Percentiles rank a stretch among this genome's conserved stretches.
Evolutionary conservation across 495 filamentous ascomycete genomes (phyloP).

Genomic region (Trichodelitschia bisporula): DNA sequence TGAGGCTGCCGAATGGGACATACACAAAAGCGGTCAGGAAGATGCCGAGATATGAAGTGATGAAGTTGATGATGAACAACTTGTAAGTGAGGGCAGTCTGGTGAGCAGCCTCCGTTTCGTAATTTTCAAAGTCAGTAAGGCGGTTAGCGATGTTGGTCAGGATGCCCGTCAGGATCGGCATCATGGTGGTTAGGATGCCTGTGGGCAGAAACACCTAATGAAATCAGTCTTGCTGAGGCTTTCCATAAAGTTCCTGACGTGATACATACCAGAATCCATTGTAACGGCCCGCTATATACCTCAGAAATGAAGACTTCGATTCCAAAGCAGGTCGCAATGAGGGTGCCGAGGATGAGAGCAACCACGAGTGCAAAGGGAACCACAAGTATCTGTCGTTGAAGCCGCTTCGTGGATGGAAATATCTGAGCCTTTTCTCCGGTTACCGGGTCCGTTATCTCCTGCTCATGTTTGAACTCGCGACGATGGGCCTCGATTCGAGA

Average conservation of each 20-base stretch:
- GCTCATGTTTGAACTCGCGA: slow-evolving; percentile 56
- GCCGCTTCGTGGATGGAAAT: slow-evolving; percentile 54
- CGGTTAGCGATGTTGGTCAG: slow-evolving; percentile 53
- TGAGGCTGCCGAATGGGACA: slow-evolving; percentile 67
- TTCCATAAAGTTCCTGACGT: background rate
- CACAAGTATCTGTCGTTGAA: slow-evolving; percentile 59
- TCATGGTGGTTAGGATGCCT: slow-evolving; percentile 50
- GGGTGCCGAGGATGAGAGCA: slow-evolving; percentile 38
- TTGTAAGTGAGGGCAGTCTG: slow-evolving; percentile 67
- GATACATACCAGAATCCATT: slow-evolving; percentile 46
- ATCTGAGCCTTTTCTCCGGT: slow-evolving; percentile 63
- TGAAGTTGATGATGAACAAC: slow-evolving; percentile 89
- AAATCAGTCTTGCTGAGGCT: background rate
- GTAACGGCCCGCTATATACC: slow-evolving; percentile 77
- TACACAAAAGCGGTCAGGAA: slow-evolving; percentile 93
- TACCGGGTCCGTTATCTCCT: slow-evolving; percentile 46
- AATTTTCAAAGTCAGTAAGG: slow-evolving; percentile 77
- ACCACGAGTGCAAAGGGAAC: slow-evolving; percentile 69
- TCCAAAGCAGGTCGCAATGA: slow-evolving; percentile 72
- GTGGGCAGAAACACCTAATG: slow-evolving; percentile 67
- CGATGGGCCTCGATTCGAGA: slow-evolving; percentile 56
- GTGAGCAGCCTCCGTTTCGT: slow-evolving; percentile 61
- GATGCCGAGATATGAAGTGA: slow-evolving; percentile 83
- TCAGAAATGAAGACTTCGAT: slow-evolving; percentile 95
- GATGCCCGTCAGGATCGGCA: slow-evolving; percentile 54